A percentile compares a stretch with the other conserved stretches of the same genome.
Evolutionary conservation across 1,284 basidiomycete genomes (phyloP).

Genomic region (Somion occarium): DNA sequence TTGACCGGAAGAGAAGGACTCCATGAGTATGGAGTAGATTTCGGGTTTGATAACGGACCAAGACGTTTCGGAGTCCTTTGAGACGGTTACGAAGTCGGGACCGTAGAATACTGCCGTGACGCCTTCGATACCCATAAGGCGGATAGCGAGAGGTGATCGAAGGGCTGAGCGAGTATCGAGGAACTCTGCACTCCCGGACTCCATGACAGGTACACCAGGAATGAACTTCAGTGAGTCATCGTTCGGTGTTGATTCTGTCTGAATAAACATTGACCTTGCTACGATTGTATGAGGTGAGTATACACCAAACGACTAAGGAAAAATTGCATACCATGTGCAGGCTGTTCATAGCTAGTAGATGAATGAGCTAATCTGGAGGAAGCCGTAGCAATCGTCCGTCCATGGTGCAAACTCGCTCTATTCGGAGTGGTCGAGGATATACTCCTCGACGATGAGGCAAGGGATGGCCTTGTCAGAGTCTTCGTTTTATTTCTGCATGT

Average conservation of each 20-base stretch:
- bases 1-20: constrained; percentile 89
- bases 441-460: not conserved
- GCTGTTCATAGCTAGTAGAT: constrained; percentile 10
- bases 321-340: constrained; percentile 19
- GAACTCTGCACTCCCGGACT: constrained; percentile 83
- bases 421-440: constrained; percentile 20
- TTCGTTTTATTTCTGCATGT: not conserved
- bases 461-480: not conserved
- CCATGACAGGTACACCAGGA: constrained; percentile 86
- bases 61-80: constrained; percentile 81
- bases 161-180: constrained; percentile 84
- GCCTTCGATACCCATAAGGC: constrained; percentile 91
- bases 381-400: constrained; percentile 32
- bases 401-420: constrained; percentile 25
- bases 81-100: constrained; percentile 97
- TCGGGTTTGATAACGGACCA: constrained; percentile 98
- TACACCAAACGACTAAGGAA: constrained; percentile 4
- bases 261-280: constrained; percentile 94
- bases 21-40: constrained; percentile 97
- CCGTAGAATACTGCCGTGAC: constrained; percentile 91
- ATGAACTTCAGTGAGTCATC: constrained; percentile 98
- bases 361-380: constrained; percentile 24
- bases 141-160: constrained; percentile 86
- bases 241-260: constrained; percentile 96
- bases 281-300: constrained; percentile 11